phyloP scores from a whole-genome alignment of 1,284 basidiomycete species.

The Wallemia mellicola region DNA sequence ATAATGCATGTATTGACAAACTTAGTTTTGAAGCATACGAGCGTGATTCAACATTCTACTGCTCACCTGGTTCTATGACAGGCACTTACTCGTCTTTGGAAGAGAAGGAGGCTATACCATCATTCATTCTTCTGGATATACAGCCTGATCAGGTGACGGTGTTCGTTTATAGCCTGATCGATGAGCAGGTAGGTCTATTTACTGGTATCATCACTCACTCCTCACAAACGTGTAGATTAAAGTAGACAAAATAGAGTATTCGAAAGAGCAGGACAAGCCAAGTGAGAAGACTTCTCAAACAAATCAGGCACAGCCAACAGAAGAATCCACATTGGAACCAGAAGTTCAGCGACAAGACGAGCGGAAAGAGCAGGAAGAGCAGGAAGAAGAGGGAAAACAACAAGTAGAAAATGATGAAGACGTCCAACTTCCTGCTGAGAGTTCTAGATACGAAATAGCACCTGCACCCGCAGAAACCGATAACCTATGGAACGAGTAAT shows the following conservation, averaged over 20 bases:
- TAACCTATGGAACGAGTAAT: not conserved
- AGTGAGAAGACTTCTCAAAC: not conserved
- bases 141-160: not conserved
- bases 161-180: not conserved
- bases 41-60: not conserved
- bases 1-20: not conserved
- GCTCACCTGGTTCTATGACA: not conserved
- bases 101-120: not conserved
- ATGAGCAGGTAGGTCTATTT: not conserved
- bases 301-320: not conserved
- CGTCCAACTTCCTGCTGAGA: not conserved
- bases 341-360: not conserved
- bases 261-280: not conserved
- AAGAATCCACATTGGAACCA: not conserved
- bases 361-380: not conserved
- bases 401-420: not conserved
- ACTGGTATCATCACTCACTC: no score
- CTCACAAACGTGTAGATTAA: not conserved
- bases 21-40: not conserved
- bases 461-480: not conserved
- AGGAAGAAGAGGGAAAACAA: not conserved
- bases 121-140: not conserved
- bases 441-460: no score
- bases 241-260: not conserved
- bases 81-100: not conserved